A percentile compares a stretch with the other conserved stretches of the same genome.
phyloP scores from a whole-genome alignment of 192 early-diverging fungal genomes.

The Physocladia obscura region DNA sequence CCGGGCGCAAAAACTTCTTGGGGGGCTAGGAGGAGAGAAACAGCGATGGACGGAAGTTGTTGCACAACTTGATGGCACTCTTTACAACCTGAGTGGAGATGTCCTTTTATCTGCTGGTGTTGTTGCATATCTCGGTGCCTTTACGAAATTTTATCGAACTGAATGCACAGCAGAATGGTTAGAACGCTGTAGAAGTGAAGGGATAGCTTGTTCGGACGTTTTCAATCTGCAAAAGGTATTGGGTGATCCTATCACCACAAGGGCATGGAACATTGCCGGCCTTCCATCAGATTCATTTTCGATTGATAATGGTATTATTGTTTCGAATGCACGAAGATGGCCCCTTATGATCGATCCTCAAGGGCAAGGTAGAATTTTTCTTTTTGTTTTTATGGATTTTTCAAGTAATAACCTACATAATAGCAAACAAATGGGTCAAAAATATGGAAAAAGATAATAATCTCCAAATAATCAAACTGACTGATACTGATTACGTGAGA shows the following conservation, averaged over 20 bases:
- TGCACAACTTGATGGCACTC: constrained; percentile 42
- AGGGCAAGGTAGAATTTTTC: constrained; percentile 33
- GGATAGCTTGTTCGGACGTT: constrained; percentile 56
- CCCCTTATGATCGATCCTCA: constrained; percentile 70
- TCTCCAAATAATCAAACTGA: constrained; percentile 61
- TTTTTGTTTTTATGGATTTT: background rate
- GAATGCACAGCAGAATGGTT: constrained; percentile 52
- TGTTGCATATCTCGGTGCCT: constrained; percentile 64
- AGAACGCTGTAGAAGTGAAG: constrained; percentile 30
- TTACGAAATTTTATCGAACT: constrained; percentile 57
- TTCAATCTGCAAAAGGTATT: constrained; percentile 57
- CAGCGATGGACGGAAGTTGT: constrained; percentile 64
- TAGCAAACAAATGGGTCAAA: constrained; percentile 67
- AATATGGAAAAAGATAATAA: constrained; percentile 69
- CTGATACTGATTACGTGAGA: constrained; percentile 59
- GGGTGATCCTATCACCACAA: constrained; percentile 61
- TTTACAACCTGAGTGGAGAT: constrained; percentile 60
- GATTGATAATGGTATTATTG: constrained; percentile 66
- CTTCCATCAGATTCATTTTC: constrained; percentile 62
- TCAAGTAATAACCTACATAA: background rate
- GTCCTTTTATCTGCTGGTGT: constrained; percentile 61
- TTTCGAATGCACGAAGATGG: constrained; percentile 58
- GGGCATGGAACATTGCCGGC: constrained; percentile 64
- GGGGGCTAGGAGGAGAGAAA: constrained; percentile 62
- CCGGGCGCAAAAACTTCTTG: constrained; percentile 57